These are phyloP conservation scores for Paramecium caudatum DNA, from an alignment of 73 alveolate species.

Conservation along the genomic window DNA sequence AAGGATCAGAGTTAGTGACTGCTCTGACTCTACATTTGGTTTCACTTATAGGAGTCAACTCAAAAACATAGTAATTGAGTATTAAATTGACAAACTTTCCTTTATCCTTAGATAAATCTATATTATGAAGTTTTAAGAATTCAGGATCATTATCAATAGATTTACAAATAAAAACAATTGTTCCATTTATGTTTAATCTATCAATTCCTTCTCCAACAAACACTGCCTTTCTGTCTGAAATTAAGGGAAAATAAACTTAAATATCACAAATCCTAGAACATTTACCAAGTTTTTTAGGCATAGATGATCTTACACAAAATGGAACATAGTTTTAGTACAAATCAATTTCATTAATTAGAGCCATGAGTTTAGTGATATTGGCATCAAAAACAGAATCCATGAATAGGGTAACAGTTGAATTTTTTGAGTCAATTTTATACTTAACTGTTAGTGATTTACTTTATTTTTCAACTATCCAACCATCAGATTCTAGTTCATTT, in stretches of 20 bases:
- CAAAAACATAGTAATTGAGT: slow-evolving; percentile 44
- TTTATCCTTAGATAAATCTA: slow-evolving; percentile 32
- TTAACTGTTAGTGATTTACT: not conserved
- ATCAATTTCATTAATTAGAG: slow-evolving; percentile 46
- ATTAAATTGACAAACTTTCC: slow-evolving; percentile 26
- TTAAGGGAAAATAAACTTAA: slow-evolving; percentile 49
- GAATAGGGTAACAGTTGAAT: slow-evolving; percentile 25
- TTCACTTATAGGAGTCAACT: slow-evolving; percentile 40
- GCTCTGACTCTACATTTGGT: slow-evolving; percentile 57
- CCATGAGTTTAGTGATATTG: slow-evolving; percentile 59
- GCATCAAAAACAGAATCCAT: slow-evolving; percentile 49
- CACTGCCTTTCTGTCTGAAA: slow-evolving; percentile 34
- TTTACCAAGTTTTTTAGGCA: not conserved
- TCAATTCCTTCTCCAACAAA: slow-evolving; percentile 66
- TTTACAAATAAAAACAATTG: slow-evolving; percentile 58
- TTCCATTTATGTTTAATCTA: slow-evolving; percentile 52
- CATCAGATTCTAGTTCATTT: slow-evolving; percentile 32
- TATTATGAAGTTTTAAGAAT: not conserved
- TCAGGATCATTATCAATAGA: slow-evolving; percentile 63
- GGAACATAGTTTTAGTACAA: slow-evolving; percentile 31
- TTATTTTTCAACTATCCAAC: slow-evolving; percentile 44
- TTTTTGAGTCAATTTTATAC: slow-evolving; percentile 46
- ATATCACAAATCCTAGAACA: slow-evolving; percentile 13
- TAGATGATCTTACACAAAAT: not conserved
- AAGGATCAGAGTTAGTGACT: slow-evolving; percentile 55